Evolutionary conservation across 495 filamentous ascomycete genomes (phyloP).

Genomic region (Aspergillus conjunctus): DNA sequence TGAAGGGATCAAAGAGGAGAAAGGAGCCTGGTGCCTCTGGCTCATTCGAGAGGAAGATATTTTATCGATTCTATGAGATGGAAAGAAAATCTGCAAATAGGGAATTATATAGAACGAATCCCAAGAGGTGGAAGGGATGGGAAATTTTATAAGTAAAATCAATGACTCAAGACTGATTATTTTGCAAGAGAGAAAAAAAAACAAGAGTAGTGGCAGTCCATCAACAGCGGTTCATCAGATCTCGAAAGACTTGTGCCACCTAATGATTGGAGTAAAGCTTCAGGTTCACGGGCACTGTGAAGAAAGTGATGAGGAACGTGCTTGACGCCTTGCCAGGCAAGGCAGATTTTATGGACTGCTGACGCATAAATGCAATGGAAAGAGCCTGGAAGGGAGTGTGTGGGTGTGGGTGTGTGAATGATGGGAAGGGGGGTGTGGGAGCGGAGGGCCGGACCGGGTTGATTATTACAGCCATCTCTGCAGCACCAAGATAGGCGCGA

Average conservation of each 20-base stretch:
- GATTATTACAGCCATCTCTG: slow-evolving; percentile 37
- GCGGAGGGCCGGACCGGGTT: slow-evolving; percentile 33
- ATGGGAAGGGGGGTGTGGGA: slow-evolving; percentile 13
- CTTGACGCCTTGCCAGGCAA: slow-evolving; percentile 39
- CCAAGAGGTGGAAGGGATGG: slow-evolving; percentile 22
- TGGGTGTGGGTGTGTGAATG: slow-evolving; percentile 32
- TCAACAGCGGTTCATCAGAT: slow-evolving; percentile 38
- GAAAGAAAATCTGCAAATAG: not conserved
- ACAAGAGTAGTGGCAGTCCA: slow-evolving; percentile 28
- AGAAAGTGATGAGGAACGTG: slow-evolving; percentile 27
- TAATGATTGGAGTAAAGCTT: slow-evolving; percentile 33
- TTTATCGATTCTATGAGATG: not conserved
- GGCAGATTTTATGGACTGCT: slow-evolving; percentile 39
- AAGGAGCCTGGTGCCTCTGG: not conserved
- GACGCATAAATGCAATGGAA: slow-evolving; percentile 30
- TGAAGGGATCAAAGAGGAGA: not conserved
- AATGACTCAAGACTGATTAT: slow-evolving; percentile 29
- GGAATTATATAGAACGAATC: not conserved
- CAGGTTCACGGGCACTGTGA: slow-evolving; percentile 30
- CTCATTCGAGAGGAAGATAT: not conserved
- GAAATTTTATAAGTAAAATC: slow-evolving; percentile 26
- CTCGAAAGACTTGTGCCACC: slow-evolving; percentile 26
- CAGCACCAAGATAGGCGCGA: slow-evolving; percentile 33
- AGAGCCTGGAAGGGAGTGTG: slow-evolving; percentile 17
- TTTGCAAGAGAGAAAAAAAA: slow-evolving; percentile 2